Evolutionary conservation across 495 filamentous ascomycete species (phyloP).

Genomic region (Halenospora varia): DNA sequence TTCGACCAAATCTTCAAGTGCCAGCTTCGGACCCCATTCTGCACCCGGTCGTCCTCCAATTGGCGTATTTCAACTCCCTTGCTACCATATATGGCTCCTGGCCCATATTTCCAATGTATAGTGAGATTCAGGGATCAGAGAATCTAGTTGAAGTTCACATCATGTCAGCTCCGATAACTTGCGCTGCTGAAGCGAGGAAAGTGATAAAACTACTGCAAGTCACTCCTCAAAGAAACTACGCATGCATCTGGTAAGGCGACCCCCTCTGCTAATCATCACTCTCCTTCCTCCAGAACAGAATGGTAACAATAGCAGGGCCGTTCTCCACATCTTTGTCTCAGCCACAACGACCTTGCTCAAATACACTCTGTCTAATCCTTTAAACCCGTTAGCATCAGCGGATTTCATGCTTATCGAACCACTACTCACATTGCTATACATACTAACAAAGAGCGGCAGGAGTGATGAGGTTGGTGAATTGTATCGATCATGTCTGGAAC

Average conservation of each 20-base stretch:
- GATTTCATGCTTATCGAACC: conserved; percentile 41
- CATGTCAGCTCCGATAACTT: not conserved
- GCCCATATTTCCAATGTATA: not conserved
- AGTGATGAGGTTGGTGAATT: conserved; percentile 12
- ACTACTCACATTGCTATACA: conserved; percentile 4
- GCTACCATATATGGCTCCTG: not conserved
- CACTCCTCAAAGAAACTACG: conserved; percentile 87
- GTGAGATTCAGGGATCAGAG: not conserved
- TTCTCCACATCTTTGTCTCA: conserved; percentile 94
- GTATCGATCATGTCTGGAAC: conserved; percentile 2
- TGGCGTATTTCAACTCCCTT: not conserved
- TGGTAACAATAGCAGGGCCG: conserved; percentile 56
- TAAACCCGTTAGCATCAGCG: conserved; percentile 74
- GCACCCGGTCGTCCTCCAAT: not conserved
- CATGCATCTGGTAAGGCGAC: conserved; percentile 81
- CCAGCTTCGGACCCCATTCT: not conserved
- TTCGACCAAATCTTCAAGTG: not conserved
- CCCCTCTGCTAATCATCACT: not conserved
- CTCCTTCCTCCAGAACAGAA: conserved; percentile 22
- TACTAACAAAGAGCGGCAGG: conserved; percentile 2
- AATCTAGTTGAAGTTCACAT: not conserved
- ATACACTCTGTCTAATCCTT: conserved; percentile 90
- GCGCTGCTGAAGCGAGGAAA: not conserved
- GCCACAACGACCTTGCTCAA: conserved; percentile 90
- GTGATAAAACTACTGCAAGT: conserved; percentile 64